Conservation (phyloP, 129 eudicot genomes). For the Helianthus tuberosus region DNA sequence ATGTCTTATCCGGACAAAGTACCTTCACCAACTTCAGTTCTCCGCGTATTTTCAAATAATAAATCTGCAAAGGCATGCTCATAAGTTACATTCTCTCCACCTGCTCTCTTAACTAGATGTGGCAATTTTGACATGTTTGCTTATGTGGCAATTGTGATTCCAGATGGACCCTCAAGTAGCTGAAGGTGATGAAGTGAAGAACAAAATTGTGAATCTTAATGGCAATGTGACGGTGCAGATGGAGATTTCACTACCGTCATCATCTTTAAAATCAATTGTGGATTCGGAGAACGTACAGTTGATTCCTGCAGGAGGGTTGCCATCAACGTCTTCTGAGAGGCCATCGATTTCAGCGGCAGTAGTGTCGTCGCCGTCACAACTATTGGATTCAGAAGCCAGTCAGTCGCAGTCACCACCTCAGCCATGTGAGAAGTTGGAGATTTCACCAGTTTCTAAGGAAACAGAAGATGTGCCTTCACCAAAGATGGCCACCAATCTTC, state of each 20-base stretch:
- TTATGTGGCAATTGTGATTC: slow-evolving; percentile 54
- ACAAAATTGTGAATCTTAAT: slow-evolving; percentile 18
- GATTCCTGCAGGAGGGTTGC: slow-evolving; percentile 24
- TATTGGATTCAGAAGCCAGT: slow-evolving; percentile 26
- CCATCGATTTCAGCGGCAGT: slow-evolving; percentile 37
- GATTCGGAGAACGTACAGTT: slow-evolving; percentile 30
- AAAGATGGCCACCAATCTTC: background rate
- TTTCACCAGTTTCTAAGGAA: slow-evolving; percentile 12
- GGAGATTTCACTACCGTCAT: slow-evolving; percentile 34
- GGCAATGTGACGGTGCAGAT: slow-evolving; percentile 26
- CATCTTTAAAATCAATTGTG: slow-evolving; percentile 37
- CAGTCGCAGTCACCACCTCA: slow-evolving; percentile 19
- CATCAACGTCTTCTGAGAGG: slow-evolving; percentile 24
- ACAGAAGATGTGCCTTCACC: background rate
- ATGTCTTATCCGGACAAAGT: slow-evolving; percentile 48
- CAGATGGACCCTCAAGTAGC: slow-evolving; percentile 59
- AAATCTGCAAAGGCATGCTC: slow-evolving; percentile 36
- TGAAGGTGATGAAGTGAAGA: slow-evolving; percentile 28
- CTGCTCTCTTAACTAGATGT: slow-evolving; percentile 36
- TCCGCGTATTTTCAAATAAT: slow-evolving; percentile 28
- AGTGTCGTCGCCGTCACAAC: slow-evolving; percentile 16
- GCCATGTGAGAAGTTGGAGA: background rate
- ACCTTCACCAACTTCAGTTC: slow-evolving; percentile 77
- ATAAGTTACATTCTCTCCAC: slow-evolving; percentile 41
- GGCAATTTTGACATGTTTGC: slow-evolving; percentile 4